Evolutionary conservation across 2,329 filamentous ascomycete species (phyloP).

Genomic region (Fusarium aywerte): DNA sequence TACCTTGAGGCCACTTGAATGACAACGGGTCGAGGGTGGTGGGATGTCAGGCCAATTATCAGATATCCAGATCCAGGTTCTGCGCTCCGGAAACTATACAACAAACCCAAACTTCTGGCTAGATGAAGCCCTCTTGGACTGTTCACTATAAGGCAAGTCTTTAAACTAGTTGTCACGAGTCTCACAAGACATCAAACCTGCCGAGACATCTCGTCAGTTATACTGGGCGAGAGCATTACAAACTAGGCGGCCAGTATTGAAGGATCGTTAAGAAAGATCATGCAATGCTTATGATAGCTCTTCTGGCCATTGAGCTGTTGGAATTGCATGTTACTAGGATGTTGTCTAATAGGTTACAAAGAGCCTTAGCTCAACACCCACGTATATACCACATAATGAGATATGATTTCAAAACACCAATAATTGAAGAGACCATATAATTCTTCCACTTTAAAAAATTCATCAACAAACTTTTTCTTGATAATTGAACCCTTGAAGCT

Average conservation of each 20-base stretch:
- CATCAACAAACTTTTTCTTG: background rate
- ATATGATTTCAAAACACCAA: background rate
- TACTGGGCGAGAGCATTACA: background rate
- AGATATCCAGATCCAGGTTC: background rate
- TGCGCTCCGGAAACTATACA: background rate
- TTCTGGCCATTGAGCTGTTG: background rate
- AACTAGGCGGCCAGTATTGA: background rate
- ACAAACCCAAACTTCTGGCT: background rate
- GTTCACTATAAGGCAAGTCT: background rate
- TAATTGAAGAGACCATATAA: no score
- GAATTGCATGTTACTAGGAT: background rate
- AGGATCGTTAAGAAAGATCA: background rate
- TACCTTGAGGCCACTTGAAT: background rate
- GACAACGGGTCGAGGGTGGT: background rate
- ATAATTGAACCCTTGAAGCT: background rate
- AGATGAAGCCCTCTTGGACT: background rate
- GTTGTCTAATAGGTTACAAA: background rate
- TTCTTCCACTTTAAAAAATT: background rate
- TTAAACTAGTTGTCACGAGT: background rate
- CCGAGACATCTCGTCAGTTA: background rate
- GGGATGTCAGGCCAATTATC: background rate
- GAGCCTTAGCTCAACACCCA: background rate
- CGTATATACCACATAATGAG: slow-evolving; percentile 14
- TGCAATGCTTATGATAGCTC: background rate
- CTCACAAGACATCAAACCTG: background rate